Base-by-base conservation (phyloP, 2,329 filamentous ascomycete genomes). In the Ophiostoma novo-ulmi region DNA sequence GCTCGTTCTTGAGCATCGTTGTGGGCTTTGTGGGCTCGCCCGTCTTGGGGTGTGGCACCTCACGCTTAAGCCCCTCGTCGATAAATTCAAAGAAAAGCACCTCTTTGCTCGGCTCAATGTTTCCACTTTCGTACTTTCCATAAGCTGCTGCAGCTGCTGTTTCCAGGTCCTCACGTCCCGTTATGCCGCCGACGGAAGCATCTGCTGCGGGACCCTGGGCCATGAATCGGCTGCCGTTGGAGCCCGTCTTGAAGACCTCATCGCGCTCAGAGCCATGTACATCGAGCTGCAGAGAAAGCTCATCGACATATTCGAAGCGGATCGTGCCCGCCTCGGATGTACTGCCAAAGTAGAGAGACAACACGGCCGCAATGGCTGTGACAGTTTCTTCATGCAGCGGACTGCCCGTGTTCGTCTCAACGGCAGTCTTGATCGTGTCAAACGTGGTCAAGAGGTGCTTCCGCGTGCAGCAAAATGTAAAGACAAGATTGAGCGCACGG, bases 371-470 rank as follows among this genome's bases (percentile, higher is more conserved):
- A 73, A 98, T 90, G 73, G 90, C 87, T 0, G 94, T 92, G 22
- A 98, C 88, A 80, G 98, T 93, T 72, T 91, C 88, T 26, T 95
- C 81, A 0, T 83, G 83, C 61, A 99, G 80, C 22, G 88, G 82
- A 35, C 87, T 85, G 75, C 91, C 89, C 72, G 89, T 93, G 77
- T 97, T 93, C 0, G 87, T 87, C 79, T 97, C 93, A 0, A 98
- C 94, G 0, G 94, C 87, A 10, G 88, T 86, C 75, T 89, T 93
- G 66, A 99, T 91, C 6, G 91, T 97, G 20, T 95, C 91, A 74
- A 97, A 93, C 0, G 94, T 97, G 0, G 95, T 98, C 0, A 92
- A 89, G 38, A 98, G 85, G 76, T 98, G 92, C 78, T 97, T 97
- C 65, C 95, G 89, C 0, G 94, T 94, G 77, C 89, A 95, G 81